Conservation (phyloP, 495 filamentous ascomycete genomes). For the Trichocladium antarcticum region DNA sequence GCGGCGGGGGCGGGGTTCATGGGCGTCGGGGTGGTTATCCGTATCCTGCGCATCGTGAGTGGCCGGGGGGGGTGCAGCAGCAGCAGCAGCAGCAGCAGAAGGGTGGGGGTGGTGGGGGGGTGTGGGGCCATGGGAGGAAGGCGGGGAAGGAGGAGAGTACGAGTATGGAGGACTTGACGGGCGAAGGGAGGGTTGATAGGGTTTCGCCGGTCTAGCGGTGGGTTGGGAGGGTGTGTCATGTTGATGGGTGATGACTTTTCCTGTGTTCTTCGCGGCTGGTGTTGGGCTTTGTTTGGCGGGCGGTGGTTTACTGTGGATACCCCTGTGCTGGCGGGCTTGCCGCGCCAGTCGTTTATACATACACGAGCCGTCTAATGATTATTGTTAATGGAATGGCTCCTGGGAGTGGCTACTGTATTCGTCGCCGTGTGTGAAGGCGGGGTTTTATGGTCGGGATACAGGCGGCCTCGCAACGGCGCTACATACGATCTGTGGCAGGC, state of each 20-base stretch:
- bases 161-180: conserved; percentile 16
- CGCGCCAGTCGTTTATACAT: too few species aligned
- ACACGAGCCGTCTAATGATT: too few species aligned
- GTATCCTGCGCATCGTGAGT: background rate
- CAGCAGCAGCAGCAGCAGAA: background rate
- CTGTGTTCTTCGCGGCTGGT: background rate
- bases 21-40: background rate
- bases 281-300: background rate
- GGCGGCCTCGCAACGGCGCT: too few species aligned
- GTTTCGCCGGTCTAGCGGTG: background rate
- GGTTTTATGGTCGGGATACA: too few species aligned
- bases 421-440: too few species aligned
- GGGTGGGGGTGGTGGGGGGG: background rate
- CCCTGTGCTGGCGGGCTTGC: too few species aligned
- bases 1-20: background rate
- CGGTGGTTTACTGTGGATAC: too few species aligned
- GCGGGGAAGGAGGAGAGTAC: conserved; percentile 7
- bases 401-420: too few species aligned
- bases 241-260: background rate
- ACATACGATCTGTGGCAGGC: too few species aligned
- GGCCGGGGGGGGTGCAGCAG: background rate
- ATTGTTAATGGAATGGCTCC: too few species aligned
- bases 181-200: conserved; percentile 7
- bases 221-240: background rate
- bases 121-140: conserved; percentile 2